Conservation (phyloP, 1,284 basidiomycete genomes). For the Serendipita sp. region DNA sequence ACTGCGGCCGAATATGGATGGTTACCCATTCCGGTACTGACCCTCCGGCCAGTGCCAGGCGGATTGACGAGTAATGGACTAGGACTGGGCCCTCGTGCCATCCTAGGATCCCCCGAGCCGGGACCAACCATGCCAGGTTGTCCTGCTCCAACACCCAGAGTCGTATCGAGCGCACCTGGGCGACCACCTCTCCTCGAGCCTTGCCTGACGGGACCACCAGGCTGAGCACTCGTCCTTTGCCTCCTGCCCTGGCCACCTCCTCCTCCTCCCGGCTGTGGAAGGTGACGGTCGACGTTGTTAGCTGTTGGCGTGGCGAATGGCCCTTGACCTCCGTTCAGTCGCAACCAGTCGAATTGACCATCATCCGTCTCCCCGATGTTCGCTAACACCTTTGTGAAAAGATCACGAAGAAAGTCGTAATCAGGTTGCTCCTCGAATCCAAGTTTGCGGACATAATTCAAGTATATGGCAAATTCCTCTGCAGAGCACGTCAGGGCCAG, state of each 20-base stretch:
- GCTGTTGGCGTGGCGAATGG: conserved; percentile 38
- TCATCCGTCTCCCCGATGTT: conserved; percentile 80
- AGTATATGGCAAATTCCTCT: conserved; percentile 82
- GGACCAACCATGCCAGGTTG: neutral
- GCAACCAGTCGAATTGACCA: conserved; percentile 81
- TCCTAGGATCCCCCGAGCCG: neutral
- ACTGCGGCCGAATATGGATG: neutral
- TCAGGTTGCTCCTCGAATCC: conserved; percentile 92
- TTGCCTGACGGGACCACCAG: conserved; percentile 27
- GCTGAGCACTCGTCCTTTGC: conserved; percentile 41
- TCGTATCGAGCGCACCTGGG: neutral
- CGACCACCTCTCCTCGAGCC: neutral
- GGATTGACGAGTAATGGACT: neutral
- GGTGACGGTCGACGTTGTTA: conserved; percentile 34
- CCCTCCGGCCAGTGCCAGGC: neutral
- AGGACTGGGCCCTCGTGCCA: neutral
- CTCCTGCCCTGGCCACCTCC: conserved; percentile 19
- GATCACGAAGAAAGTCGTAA: conserved; percentile 86
- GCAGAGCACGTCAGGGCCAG: conserved; percentile 17
- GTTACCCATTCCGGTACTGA: neutral
- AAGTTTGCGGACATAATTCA: conserved; percentile 78
- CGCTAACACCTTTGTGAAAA: conserved; percentile 85
- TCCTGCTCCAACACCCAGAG: neutral
- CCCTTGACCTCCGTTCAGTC: conserved; percentile 81
- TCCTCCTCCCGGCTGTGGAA: conserved; percentile 29